Percentiles rank a stretch among this genome's conserved stretches.
Conservation (phyloP, 306 rosid species). For the Cyclanthera cordifolia region DNA sequence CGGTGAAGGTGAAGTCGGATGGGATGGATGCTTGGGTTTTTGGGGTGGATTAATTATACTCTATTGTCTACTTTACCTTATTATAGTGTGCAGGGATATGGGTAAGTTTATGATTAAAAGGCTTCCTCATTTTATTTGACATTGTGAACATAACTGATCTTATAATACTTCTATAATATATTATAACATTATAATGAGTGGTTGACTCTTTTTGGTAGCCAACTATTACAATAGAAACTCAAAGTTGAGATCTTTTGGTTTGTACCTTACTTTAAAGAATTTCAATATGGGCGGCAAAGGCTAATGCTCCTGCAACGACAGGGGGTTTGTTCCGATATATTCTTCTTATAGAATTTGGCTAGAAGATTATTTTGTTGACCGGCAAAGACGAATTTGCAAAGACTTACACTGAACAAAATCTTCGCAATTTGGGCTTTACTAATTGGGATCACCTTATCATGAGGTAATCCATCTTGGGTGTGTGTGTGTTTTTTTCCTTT, state of each 20-base stretch:
- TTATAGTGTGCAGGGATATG: constrained; percentile 39
- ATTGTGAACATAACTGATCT: too few species aligned
- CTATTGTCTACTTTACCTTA: constrained; percentile 55
- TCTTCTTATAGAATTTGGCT: constrained; percentile 37
- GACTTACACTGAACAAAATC: constrained; percentile 49
- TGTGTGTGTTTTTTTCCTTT: too few species aligned
- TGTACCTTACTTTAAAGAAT: too few species aligned
- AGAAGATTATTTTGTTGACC: constrained; percentile 52
- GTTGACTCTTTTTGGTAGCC: too few species aligned
- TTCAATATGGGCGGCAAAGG: constrained; percentile 47
- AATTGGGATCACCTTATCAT: constrained; percentile 66
- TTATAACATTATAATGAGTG: too few species aligned
- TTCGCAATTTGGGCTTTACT: constrained; percentile 33
- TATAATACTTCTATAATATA: too few species aligned
- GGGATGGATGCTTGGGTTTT: constrained; percentile 77
- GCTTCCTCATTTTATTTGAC: too few species aligned
- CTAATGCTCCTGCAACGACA: constrained; percentile 52
- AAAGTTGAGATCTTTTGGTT: too few species aligned
- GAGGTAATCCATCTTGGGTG: constrained; percentile 45
- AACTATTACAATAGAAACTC: too few species aligned
- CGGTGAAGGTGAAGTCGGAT: constrained; percentile 23
- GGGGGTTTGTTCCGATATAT: constrained; percentile 44
- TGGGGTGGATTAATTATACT: constrained; percentile 66
- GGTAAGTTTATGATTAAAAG: too few species aligned
- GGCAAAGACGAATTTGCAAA: constrained; percentile 62